Conservation (phyloP, 257 asterid species). For the Nicotiana noctiflora region DNA sequence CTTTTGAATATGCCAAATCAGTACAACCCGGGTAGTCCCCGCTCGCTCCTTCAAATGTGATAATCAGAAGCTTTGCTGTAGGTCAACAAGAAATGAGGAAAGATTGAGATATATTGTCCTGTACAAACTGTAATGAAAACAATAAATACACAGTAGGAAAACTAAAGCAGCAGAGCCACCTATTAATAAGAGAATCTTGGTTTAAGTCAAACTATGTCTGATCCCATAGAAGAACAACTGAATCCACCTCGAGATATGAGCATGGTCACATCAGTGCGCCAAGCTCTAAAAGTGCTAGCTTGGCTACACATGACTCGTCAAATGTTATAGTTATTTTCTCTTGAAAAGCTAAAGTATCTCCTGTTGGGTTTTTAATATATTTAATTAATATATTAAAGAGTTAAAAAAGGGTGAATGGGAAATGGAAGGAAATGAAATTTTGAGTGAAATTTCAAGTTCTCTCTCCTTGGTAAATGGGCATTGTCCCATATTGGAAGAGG, state of each 20-base stretch:
- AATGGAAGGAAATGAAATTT: no score
- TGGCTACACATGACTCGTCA: neutral
- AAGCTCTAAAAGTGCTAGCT: neutral
- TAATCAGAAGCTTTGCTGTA: conserved; percentile 28
- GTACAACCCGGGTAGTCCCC: conserved; percentile 81
- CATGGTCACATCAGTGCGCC: neutral
- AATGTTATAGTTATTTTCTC: neutral
- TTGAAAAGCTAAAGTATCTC: neutral
- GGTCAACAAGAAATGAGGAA: conserved; percentile 4
- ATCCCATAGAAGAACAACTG: neutral
- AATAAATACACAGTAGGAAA: neutral
- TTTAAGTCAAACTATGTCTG: neutral
- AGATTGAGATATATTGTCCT: neutral
- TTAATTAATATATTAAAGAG: no score
- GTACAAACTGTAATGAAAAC: neutral
- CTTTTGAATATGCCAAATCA: conserved; percentile 51
- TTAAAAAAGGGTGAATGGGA: no score
- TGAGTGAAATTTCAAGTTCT: no score
- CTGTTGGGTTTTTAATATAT: no score
- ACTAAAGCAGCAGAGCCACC: neutral
- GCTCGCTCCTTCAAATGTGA: conserved; percentile 80
- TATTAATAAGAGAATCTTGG: neutral
- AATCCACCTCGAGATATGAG: neutral
- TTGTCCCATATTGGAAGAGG: no score
- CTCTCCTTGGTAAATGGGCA: no score